phyloP scores from a whole-genome alignment of 2,329 filamentous ascomycete species.

The Claviceps africana region DNA sequence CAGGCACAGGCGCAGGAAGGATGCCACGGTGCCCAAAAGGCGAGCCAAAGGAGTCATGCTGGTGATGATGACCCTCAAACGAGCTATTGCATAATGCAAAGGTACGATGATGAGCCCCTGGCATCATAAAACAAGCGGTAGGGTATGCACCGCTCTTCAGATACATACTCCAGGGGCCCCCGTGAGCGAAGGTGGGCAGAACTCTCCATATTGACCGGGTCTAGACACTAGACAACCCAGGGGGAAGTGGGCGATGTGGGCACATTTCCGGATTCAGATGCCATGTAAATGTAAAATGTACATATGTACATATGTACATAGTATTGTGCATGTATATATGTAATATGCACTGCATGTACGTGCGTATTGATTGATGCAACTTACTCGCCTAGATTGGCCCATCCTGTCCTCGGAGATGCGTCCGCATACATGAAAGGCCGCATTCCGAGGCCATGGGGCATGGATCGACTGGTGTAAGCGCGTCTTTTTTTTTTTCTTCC shows the following conservation, averaged over 20 bases:
- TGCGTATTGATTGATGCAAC: constrained; percentile 1
- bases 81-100: constrained; percentile 4
- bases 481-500: neutral
- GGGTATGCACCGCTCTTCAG: neutral
- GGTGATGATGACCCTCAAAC: neutral
- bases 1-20: neutral
- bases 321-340: neutral
- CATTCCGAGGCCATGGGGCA: neutral
- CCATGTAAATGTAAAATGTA: neutral
- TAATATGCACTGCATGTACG: neutral
- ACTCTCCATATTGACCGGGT: neutral
- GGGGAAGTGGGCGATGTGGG: constrained; percentile 1
- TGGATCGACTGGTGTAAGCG: constrained; percentile 4
- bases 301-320: neutral
- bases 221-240: neutral
- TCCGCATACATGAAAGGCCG: constrained; percentile 5
- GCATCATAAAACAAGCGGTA: constrained; percentile 4
- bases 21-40: neutral
- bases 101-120: constrained; percentile 4
- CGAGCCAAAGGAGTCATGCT: neutral
- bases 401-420: constrained; percentile 4
- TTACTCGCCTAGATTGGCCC: constrained; percentile 4
- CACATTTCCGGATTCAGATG: neutral
- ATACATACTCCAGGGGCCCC: neutral
- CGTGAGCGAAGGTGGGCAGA: constrained; percentile 2